Base-by-base conservation (phyloP, 2,329 filamentous ascomycete genomes). In the Ceratocystis alfenasii region DNA sequence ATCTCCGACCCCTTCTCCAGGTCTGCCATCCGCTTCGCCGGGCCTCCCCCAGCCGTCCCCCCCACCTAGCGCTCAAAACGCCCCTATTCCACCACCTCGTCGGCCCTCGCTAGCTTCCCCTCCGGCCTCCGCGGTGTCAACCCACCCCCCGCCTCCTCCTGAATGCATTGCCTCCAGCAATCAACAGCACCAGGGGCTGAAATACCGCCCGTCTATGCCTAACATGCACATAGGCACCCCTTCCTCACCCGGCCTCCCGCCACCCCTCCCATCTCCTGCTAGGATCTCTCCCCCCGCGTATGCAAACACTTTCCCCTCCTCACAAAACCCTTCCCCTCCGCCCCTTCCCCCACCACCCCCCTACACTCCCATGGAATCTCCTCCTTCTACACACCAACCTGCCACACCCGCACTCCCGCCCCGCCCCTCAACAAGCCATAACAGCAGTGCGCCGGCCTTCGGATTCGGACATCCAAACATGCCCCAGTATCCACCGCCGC, bases 171-270 rank as follows among this genome's bases (percentile, higher is more conserved):
- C 20, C 17, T 33, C 55, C n/a, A n/a, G 12, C 55, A 59, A 17
- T 10, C 17, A 30, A 2, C 25, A 36, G 7, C 28, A 30, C 28
- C 55, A 64, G 10, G 22, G 48, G 36, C 33, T 66, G 22, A 46
- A 36, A 17, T 63, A 53, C 48, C 59, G 60, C 30, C 65, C 65
- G 8, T 63, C 59, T 22, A 63, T 66, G 65, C 65, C 65, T n/a
- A 66, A 66, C 55, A 66, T 66, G 50, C 60, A 66, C 53, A 25
- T 66, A 25, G 60, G 65, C 20, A 36, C 25, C 3, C 41, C 61
- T 44, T n/a, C 20, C 45, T 46, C 61, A 15, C 22, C 25, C 8
- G 61, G 25, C 8, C 17, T 22, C 17, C 59, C 59, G 22, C 59
- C 61, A n/a, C 61, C 61, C 12, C 61, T 48, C 20, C 61, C 61